Evolutionary conservation across 2,329 filamentous ascomycete genomes (phyloP), one percentile per base, ranked within the genome.

Genomic region (Aspergillus hiratsukae): DNA sequence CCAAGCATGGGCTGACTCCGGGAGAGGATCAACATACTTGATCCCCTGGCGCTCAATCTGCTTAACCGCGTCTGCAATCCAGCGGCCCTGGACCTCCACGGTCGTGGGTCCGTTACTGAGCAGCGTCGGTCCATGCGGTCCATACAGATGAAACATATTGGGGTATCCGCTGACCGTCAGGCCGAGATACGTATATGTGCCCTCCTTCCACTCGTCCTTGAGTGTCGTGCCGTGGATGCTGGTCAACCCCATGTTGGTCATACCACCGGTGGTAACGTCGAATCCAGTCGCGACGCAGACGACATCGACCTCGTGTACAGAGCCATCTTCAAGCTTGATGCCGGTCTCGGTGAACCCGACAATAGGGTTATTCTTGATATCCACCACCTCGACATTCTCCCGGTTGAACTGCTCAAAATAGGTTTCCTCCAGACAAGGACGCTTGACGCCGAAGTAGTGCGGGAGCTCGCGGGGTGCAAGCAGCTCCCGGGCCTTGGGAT

Each of bases 41-140:
- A 83, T 72, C 1, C 69, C 65, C 43, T 80, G 71, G 1, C 63
- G 60, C 60, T 76, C 67, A 60, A 84, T 79, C 65, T 81, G 76
- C 37, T 74, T 69, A 53, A 86, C 81, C 41, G 68, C 67, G 43
- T 81, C 76, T 4, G 74, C 70, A 54, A 85, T 80, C 81, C 81
- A 86, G 0, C 80, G 72, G 2, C 81, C 83, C 61, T 87, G 83
- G 1, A 82, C 64, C 58, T 85, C 81, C 7, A 81, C 77, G 1
- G 74, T 77, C 0, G 78, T 77, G 0, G 84, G 83, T 0, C 83
- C 83, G 61, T 86, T 87, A 63, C 75, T 69, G 4, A 85, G 71
- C 0, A 81, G 75, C 0, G 82, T 85, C 0, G 83, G 83, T 0
- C 74, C 80, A n/a, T 86, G 83, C 0, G 78, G 73, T 0, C 83